These are phyloP conservation scores for Podosphaera fusca DNA, from an alignment of 2,329 filamentous ascomycete genomes.

Conservation along the genomic window DNA sequence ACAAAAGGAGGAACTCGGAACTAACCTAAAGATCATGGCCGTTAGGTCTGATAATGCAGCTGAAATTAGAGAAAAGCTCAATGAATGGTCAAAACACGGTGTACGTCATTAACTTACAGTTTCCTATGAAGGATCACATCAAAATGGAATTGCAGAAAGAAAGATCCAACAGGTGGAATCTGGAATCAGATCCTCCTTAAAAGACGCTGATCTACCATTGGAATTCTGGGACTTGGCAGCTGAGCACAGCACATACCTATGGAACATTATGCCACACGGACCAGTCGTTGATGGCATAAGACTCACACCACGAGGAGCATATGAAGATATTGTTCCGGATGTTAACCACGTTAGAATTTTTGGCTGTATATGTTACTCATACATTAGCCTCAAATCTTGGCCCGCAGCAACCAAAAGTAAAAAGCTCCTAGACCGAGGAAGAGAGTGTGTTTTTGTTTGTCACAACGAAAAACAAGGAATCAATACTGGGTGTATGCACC, in stretches of 20 bases:
- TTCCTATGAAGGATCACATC: neutral
- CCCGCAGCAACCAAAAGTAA: neutral
- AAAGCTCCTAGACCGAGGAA: neutral
- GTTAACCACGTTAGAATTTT: neutral
- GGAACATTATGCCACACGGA: neutral
- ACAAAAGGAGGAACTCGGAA: neutral
- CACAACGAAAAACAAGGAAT: neutral
- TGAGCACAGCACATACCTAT: neutral
- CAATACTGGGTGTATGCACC: neutral
- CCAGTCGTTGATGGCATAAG: neutral
- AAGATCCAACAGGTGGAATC: neutral
- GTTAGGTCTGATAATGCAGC: neutral
- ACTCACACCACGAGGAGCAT: neutral
- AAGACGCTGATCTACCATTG: neutral
- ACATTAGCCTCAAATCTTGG: neutral
- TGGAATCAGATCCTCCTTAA: neutral
- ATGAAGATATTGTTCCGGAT: neutral
- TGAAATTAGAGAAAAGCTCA: neutral
- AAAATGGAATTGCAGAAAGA: neutral
- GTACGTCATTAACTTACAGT: neutral
- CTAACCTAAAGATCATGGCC: neutral
- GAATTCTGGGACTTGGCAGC: neutral
- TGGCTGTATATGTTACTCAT: neutral
- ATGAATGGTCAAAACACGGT: neutral
- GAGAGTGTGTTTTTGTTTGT: neutral